Evolutionary conservation across 2,329 filamentous ascomycete species (phyloP).

Genomic region (Ophiostoma ulmi): DNA sequence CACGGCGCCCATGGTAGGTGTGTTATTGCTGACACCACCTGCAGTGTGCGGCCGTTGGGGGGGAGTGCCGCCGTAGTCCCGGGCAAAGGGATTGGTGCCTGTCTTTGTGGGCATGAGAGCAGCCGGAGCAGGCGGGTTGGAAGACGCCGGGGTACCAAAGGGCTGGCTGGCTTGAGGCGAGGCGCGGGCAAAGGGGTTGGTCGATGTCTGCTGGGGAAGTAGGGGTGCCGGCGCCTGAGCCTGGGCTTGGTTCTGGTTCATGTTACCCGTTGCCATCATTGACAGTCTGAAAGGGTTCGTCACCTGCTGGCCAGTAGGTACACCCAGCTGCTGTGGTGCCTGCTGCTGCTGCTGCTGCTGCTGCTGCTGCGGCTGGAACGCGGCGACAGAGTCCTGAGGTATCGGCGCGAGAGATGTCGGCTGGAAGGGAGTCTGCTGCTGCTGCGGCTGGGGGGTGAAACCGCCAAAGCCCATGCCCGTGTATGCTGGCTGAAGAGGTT

Average conservation of each 20-base stretch:
- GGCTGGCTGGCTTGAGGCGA: conserved; percentile 37
- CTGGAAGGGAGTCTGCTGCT: conserved; percentile 47
- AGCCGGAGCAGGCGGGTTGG: conserved; percentile 35
- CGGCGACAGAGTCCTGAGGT: conserved; percentile 51
- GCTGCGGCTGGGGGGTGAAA: conserved; percentile 57
- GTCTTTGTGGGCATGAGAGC: conserved; percentile 48
- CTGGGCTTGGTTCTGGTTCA: background rate
- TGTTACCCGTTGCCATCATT: conserved; percentile 59
- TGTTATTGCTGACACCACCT: conserved; percentile 68
- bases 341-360: conserved; percentile 17
- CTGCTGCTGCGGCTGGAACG: conserved; percentile 45
- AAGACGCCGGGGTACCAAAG: conserved; percentile 32
- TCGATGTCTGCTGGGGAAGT: conserved; percentile 57
- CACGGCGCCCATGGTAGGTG: conserved; percentile 31
- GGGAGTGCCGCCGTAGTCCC: conserved; percentile 38
- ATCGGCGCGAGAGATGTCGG: conserved; percentile 51
- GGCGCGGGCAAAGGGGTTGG: conserved; percentile 80
- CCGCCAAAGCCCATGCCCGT: conserved; percentile 79
- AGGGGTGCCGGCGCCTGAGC: conserved; percentile 14
- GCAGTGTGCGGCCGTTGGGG: conserved; percentile 36
- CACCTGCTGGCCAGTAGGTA: conserved; percentile 49
- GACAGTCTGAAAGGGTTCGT: conserved; percentile 96
- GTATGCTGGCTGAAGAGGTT: conserved; percentile 42
- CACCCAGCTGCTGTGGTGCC: conserved; percentile 36
- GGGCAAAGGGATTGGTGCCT: conserved; percentile 57